Evolutionary conservation across 2,329 filamentous ascomycete species (phyloP), one percentile per base, ranked within the genome.

Genomic region (Simplicillium sp.): DNA sequence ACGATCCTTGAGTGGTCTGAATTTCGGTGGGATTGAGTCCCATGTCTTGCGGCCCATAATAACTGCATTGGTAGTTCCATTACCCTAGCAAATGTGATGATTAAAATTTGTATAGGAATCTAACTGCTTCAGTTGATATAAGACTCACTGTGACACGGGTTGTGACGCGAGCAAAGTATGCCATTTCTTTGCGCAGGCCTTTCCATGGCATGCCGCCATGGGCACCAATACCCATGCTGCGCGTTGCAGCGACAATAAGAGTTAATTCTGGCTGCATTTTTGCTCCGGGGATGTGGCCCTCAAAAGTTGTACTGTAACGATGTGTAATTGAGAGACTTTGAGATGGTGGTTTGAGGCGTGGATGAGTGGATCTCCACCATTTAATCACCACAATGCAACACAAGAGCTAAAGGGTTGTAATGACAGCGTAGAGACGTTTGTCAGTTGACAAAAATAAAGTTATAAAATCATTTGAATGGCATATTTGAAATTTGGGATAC

Each of bases 31-130:
- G 45, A 98, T 90, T 48, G 81, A 87, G 39, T 94, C 87, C 82
- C 90, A 98, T 0, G 92, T 98, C 64, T 94, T 96, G 55, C 92
- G 84, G 45, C 92, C 92, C 92, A 98, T 98, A 51, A 98, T 83
- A 39, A 97, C 86, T 14, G 86, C 84, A 60, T 89, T 90, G 49
- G 66, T 43, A 34, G 65, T 50, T 1, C 56, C 20, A 25, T 25
- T 25, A 6, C 20, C 20, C 20, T 25, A n/a, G 20, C 9, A 25
- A 25, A 25, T 6, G 9, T 25, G 9, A 25, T 25, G 9, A 25
- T 25, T 25, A 25, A 9, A 9, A 25, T 25, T 25, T 25, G 20
- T 25, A 25, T 25, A 25, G 20, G 5, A 25, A 25, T 25, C 20
- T 9, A 25, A 25, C 5, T 25, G 20, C 9, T 6, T 25, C 20